phyloP scores from a whole-genome alignment of 2,329 filamentous ascomycete genomes.

The Lecanosticta acicola region DNA sequence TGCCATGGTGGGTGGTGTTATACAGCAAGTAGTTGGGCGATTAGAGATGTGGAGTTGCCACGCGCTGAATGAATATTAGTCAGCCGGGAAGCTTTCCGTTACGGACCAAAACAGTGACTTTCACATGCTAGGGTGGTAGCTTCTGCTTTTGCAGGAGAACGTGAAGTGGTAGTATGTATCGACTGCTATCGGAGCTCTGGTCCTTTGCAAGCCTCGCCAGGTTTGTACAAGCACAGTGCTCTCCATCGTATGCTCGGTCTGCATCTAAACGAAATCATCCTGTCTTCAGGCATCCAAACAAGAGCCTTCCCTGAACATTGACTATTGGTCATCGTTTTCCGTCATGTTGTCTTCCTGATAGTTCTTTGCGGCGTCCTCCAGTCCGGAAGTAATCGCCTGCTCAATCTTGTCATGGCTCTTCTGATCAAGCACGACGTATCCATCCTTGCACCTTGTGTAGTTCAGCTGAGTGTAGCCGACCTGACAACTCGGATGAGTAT shows the following conservation, averaged over 20 bases:
- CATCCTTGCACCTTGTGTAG: conserved; percentile 18
- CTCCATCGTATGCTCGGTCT: too few relatives aligned
- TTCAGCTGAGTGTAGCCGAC: conserved; percentile 15
- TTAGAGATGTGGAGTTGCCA: neutral
- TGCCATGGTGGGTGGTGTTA: conserved; percentile 8
- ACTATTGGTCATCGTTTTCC: too few relatives aligned
- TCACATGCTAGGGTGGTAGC: neutral
- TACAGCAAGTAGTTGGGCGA: neutral
- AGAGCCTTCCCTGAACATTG: too few relatives aligned
- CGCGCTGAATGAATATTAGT: neutral
- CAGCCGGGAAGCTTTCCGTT: neutral
- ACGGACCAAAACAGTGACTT: neutral
- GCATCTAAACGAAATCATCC: too few relatives aligned
- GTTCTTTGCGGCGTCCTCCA: conserved; percentile 1
- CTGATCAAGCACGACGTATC: conserved; percentile 22
- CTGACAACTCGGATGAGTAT: conserved; percentile 6
- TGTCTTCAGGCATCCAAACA: too few relatives aligned
- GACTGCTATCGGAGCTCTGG: too few relatives aligned
- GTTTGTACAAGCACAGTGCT: too few relatives aligned
- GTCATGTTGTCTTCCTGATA: too few relatives aligned
- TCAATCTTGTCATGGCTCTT: conserved; percentile 21
- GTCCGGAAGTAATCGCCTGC: conserved; percentile 15
- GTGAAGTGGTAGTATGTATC: too few relatives aligned
- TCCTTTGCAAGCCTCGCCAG: too few relatives aligned
- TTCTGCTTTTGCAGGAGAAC: too few relatives aligned